Conservation (phyloP, 2,329 filamentous ascomycete genomes). For the Apiospora koreana region DNA sequence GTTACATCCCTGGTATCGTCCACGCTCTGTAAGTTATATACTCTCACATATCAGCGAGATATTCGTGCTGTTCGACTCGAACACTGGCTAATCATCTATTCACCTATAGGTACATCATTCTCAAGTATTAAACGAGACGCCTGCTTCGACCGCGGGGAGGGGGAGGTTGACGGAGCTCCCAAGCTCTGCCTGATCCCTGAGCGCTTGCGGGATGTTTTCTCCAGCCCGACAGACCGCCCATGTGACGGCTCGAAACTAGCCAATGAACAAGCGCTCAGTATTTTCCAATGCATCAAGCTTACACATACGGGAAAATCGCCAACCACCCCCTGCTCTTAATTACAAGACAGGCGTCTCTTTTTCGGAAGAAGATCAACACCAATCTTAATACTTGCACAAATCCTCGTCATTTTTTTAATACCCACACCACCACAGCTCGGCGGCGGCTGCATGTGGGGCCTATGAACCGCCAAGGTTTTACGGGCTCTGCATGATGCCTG, state of each 20-base stretch:
- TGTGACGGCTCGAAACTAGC: not conserved
- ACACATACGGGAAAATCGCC: not conserved
- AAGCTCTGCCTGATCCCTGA: not conserved
- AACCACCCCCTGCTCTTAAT: not conserved
- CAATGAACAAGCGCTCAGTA: not conserved
- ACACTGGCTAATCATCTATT: conserved; percentile 1
- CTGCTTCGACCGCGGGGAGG: conserved; percentile 9
- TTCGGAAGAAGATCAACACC: not conserved
- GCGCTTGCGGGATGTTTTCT: not conserved
- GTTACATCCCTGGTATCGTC: conserved; percentile 74
- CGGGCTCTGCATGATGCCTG: not conserved
- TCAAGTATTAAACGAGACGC: conserved; percentile 62
- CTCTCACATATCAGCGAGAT: not conserved
- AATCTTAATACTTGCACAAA: not conserved
- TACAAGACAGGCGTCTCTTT: not conserved
- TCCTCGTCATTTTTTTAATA: conserved; percentile 2
- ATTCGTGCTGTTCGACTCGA: not conserved
- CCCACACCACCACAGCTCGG: conserved; percentile 2
- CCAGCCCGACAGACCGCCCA: not conserved
- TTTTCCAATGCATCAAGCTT: not conserved
- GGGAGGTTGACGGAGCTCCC: not conserved
- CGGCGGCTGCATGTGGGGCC: not conserved
- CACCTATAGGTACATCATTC: conserved; percentile 66
- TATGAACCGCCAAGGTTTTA: not conserved
- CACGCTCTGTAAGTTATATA: conserved; percentile 67